A percentile compares a stretch with the other conserved stretches of the same genome.
These are phyloP conservation scores for Leccinum imitatum DNA, from an alignment of 768 basidiomycete genomes.

Conservation along the genomic window DNA sequence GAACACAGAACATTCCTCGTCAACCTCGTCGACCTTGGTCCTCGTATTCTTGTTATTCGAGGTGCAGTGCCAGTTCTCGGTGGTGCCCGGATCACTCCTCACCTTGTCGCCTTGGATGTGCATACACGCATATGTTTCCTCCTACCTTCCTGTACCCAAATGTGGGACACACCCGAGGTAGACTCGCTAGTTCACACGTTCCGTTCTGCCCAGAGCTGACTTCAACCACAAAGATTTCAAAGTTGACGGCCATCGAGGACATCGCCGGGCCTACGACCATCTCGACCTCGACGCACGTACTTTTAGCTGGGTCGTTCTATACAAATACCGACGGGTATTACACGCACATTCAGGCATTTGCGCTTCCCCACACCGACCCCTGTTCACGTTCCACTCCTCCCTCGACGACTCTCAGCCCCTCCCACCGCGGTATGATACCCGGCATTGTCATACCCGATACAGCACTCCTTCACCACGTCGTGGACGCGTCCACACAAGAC, in stretches of 20 bases:
- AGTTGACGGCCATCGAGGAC: background rate
- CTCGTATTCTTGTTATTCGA: constrained; percentile 14
- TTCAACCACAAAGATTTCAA: background rate
- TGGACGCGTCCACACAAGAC: constrained; percentile 10
- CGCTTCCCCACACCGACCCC: constrained; percentile 5
- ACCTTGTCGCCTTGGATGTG: constrained; percentile 18
- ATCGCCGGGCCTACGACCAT: background rate
- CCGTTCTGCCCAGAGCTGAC: background rate
- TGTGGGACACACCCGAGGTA: constrained; percentile 4
- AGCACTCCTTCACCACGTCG: constrained; percentile 12
- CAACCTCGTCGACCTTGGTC: constrained; percentile 12
- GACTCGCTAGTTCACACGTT: background rate
- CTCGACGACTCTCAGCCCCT: background rate
- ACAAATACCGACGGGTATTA: background rate
- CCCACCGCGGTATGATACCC: constrained; percentile 13
- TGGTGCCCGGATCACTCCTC: background rate
- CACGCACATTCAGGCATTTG: constrained; percentile 14
- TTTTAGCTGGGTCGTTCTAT: constrained; percentile 8
- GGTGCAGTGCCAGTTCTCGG: background rate
- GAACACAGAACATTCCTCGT: constrained; percentile 1
- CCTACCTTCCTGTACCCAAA: background rate
- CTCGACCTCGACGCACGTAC: constrained; percentile 22
- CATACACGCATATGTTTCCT: constrained; percentile 7
- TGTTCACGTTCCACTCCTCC: background rate
- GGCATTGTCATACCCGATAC: background rate